phyloP scores from a whole-genome alignment of 2,329 filamentous ascomycete species.

The Lasiodiplodia theobromae region DNA sequence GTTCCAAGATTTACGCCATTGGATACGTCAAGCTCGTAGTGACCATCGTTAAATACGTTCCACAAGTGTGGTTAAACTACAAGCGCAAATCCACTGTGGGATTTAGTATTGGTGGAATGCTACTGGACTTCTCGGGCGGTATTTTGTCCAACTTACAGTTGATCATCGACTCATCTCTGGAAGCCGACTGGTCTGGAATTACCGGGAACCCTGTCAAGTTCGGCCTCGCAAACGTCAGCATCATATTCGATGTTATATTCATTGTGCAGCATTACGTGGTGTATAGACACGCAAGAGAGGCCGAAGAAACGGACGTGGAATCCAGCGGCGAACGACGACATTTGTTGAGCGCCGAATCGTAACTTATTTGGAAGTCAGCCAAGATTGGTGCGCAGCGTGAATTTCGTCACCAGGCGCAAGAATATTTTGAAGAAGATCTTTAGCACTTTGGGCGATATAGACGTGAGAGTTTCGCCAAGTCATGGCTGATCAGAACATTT shows the following conservation, averaged over 20 bases:
- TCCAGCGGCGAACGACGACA: neutral
- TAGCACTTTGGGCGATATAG: neutral
- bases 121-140: slow-evolving; percentile 84
- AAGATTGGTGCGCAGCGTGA: neutral
- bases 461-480: neutral
- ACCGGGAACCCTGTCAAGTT: slow-evolving; percentile 94
- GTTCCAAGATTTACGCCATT: slow-evolving; percentile 64
- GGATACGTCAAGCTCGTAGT: slow-evolving; percentile 90
- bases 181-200: slow-evolving; percentile 88
- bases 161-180: slow-evolving; percentile 81
- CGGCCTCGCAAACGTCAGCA: slow-evolving; percentile 81
- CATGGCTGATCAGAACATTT: neutral
- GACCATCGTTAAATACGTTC: slow-evolving; percentile 91
- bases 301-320: slow-evolving; percentile 39
- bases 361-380: neutral
- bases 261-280: slow-evolving; percentile 87
- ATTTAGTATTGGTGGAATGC: slow-evolving; percentile 85
- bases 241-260: slow-evolving; percentile 87
- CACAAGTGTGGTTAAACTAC: slow-evolving; percentile 74
- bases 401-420: neutral
- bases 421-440: neutral
- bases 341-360: neutral
- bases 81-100: slow-evolving; percentile 83
- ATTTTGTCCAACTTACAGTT: slow-evolving; percentile 83
- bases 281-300: slow-evolving; percentile 59